These are phyloP conservation scores for Phaeomoniella chlamydospora DNA, from an alignment of 2,329 filamentous ascomycete genomes.

Conservation along the genomic window DNA sequence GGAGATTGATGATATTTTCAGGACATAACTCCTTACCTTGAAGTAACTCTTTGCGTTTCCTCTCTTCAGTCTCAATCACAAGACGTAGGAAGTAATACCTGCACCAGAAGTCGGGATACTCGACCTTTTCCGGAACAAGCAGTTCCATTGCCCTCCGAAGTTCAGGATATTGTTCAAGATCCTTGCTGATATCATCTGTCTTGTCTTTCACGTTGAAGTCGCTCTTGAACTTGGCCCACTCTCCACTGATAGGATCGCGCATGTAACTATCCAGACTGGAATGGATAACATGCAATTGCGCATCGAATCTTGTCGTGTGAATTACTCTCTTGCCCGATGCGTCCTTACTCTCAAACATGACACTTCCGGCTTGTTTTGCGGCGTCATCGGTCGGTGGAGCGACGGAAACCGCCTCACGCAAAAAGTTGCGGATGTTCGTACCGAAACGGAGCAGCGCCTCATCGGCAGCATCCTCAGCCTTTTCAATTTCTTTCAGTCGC, in stretches of 20 bases:
- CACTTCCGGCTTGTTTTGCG: conserved; percentile 33
- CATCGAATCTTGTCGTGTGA: conserved; percentile 86
- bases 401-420: conserved; percentile 80
- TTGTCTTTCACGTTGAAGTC: conserved; percentile 69
- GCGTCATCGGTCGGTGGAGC: conserved; percentile 50
- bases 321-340: conserved; percentile 81
- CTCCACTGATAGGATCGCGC: conserved; percentile 57
- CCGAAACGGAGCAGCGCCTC: conserved; percentile 89
- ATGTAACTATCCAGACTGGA: conserved; percentile 68
- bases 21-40: conserved; percentile 79
- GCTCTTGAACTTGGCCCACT: conserved; percentile 60
- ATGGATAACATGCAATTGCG: conserved; percentile 90
- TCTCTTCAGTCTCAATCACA: conserved; percentile 86
- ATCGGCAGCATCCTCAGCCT: conserved; percentile 88
- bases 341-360: conserved; percentile 91
- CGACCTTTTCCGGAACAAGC: conserved; percentile 81
- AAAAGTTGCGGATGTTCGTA: conserved; percentile 73
- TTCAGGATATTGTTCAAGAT: conserved; percentile 77
- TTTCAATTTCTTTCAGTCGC: conserved; percentile 75
- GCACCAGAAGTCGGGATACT: conserved; percentile 82
- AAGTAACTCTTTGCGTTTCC: conserved; percentile 71
- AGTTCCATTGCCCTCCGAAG: conserved; percentile 84
- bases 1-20: not conserved
- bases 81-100: conserved; percentile 91
- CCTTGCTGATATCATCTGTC: conserved; percentile 67